These are phyloP conservation scores for Xerocomus potaroensis DNA, from an alignment of 768 basidiomycete genomes.

Conservation along the genomic window DNA sequence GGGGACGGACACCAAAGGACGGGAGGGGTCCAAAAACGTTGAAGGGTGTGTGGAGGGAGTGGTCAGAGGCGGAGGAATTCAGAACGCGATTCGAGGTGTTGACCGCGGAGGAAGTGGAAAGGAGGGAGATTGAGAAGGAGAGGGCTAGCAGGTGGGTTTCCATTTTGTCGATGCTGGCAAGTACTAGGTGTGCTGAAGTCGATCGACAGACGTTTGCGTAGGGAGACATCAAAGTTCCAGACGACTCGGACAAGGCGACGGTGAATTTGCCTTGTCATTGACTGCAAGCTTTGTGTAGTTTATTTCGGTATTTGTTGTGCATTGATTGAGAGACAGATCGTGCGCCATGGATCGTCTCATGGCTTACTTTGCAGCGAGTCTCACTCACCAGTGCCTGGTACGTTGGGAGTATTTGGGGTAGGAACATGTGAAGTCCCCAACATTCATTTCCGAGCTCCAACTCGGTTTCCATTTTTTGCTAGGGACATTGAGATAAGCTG, in stretches of 20 bases:
- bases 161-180: not conserved
- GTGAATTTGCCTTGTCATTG: too few species aligned
- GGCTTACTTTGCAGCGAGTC: too few species aligned
- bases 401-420: slow-evolving; percentile 2
- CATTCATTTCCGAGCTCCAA: slow-evolving; percentile 14
- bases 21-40: slow-evolving; percentile 78
- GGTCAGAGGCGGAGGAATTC: slow-evolving; percentile 89
- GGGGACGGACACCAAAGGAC: slow-evolving; percentile 73
- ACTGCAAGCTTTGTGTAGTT: too few species aligned
- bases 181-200: not conserved
- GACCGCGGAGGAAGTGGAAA: slow-evolving; percentile 86
- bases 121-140: slow-evolving; percentile 83
- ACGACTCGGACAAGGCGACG: slow-evolving; percentile 40
- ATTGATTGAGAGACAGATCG: too few species aligned
- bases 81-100: slow-evolving; percentile 84
- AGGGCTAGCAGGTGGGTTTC: slow-evolving; percentile 60
- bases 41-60: slow-evolving; percentile 92
- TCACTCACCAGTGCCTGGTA: too few species aligned
- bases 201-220: slow-evolving; percentile 48
- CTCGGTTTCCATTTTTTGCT: too few species aligned
- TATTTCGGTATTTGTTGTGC: too few species aligned
- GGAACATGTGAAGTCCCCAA: too few species aligned
- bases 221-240: slow-evolving; percentile 67
- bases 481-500: slow-evolving; percentile 27
- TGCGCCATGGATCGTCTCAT: too few species aligned